Percentiles rank a stretch among this genome's conserved stretches.
These are phyloP conservation scores for Ophiobolus disseminans DNA, from an alignment of 2,329 filamentous ascomycete species.

Conservation along the genomic window DNA sequence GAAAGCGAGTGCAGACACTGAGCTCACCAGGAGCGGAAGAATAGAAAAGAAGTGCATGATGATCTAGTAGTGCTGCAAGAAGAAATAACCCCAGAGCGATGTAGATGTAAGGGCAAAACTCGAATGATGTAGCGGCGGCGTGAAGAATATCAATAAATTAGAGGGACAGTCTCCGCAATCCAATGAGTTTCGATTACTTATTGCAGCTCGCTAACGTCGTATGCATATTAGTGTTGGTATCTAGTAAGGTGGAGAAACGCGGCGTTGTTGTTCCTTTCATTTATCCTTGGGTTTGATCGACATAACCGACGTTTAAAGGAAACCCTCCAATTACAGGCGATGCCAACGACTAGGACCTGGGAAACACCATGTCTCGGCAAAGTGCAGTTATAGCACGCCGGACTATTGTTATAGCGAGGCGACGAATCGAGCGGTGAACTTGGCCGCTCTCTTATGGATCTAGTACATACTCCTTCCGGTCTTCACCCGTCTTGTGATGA, in stretches of 20 bases:
- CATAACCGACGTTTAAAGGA: neutral
- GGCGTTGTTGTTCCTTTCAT: slow-evolving; percentile 17
- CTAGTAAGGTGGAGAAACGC: slow-evolving; percentile 1
- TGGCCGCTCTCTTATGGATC: neutral
- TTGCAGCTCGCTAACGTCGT: neutral
- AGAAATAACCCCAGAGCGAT: neutral
- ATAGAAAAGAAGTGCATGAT: slow-evolving; percentile 22
- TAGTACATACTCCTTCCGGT: slow-evolving; percentile 14
- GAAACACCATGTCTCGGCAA: neutral
- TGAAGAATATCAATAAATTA: neutral
- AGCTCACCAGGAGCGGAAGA: slow-evolving; percentile 25
- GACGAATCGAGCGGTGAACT: neutral
- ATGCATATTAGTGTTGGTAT: neutral
- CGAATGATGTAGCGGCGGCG: neutral
- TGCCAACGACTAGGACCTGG: neutral
- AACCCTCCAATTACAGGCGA: slow-evolving; percentile 18
- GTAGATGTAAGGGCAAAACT: too few relatives aligned
- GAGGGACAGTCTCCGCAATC: neutral
- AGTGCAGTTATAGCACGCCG: neutral
- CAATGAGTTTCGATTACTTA: neutral
- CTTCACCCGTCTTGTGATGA: slow-evolving; percentile 12
- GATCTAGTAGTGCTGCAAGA: neutral
- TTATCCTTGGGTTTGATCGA: slow-evolving; percentile 16
- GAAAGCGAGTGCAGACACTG: slow-evolving; percentile 50
- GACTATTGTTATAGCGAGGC: neutral